Percentiles rank a stretch among this genome's conserved stretches.
Evolutionary conservation across 768 basidiomycete genomes (phyloP).

Genomic region (Mycena capillaripes): DNA sequence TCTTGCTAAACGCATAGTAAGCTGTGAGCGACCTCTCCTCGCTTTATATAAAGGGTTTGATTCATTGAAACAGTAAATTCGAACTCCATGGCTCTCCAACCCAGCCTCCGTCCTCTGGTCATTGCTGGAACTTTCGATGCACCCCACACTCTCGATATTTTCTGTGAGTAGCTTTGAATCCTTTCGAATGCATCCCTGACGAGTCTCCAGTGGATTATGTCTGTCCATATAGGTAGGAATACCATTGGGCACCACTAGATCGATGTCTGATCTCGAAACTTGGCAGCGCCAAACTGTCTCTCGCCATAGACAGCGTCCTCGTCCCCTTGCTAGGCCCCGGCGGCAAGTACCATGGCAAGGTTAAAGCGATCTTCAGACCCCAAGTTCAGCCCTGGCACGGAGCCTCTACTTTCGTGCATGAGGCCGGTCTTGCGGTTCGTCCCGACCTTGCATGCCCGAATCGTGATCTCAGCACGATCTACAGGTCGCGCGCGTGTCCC

Average conservation of each 20-base stretch:
- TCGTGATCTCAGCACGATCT: background rate
- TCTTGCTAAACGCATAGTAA: background rate
- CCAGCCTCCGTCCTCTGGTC: conserved; percentile 74
- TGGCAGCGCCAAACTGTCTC: conserved; percentile 70
- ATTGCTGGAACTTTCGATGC: conserved; percentile 71
- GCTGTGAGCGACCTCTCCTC: background rate
- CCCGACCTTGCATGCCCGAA: background rate
- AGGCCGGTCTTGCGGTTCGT: conserved; percentile 85
- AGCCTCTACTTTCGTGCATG: conserved; percentile 81
- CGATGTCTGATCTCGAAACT: conserved; percentile 4
- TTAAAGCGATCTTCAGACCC: conserved; percentile 78
- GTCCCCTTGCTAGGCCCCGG: conserved; percentile 69
- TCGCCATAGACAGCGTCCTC: conserved; percentile 70
- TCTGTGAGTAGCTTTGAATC: conserved; percentile 61
- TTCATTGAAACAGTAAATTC: background rate
- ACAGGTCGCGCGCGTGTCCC: conserved; percentile 79
- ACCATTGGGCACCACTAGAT: too few relatives aligned
- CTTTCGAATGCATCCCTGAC: background rate
- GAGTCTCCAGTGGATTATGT: conserved; percentile 81
- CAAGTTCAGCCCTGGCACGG: conserved; percentile 89
- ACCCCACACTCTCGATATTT: conserved; percentile 86
- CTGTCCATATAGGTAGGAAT: conserved; percentile 80
- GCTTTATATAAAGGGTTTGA: background rate
- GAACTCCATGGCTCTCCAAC: conserved; percentile 81
- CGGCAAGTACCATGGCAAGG: conserved; percentile 78